These are phyloP conservation scores for Picea abies DNA, from an alignment of 83 land plant genomes.

Conservation along the genomic window DNA sequence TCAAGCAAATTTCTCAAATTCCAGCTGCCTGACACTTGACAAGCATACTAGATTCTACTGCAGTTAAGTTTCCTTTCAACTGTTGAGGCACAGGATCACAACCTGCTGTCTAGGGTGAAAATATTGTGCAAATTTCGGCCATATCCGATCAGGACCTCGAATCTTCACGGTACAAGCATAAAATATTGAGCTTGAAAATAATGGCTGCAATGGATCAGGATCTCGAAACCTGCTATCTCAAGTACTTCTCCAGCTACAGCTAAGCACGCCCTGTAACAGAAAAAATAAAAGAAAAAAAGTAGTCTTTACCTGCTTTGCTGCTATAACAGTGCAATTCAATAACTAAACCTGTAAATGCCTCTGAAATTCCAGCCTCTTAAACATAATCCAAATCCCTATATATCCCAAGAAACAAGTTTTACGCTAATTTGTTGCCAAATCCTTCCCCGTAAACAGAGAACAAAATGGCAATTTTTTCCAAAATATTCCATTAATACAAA, in stretches of 20 bases:
- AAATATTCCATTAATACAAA: not conserved
- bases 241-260: not conserved
- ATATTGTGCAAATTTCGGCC: not conserved
- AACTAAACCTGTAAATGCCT: not conserved
- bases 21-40: not conserved
- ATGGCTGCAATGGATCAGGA: not conserved
- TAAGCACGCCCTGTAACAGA: not conserved
- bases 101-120: too few species aligned
- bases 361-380: not conserved
- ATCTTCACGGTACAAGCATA: not conserved
- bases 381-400: not conserved
- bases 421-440: too few species aligned
- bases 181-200: not conserved
- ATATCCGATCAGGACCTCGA: not conserved
- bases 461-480: not conserved
- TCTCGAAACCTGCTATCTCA: not conserved
- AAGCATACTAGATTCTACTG: not conserved
- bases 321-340: not conserved
- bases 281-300: not conserved
- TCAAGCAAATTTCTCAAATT: not conserved
- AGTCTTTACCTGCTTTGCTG: not conserved
- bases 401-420: not conserved
- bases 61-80: not conserved
- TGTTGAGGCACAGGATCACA: too few species aligned
- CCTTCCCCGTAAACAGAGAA: not conserved